Percentiles rank a stretch among this genome's conserved stretches.
These are phyloP conservation scores for Erythrobasidium hasegawianum DNA, from an alignment of 1,284 basidiomycete species.

Conservation along the genomic window DNA sequence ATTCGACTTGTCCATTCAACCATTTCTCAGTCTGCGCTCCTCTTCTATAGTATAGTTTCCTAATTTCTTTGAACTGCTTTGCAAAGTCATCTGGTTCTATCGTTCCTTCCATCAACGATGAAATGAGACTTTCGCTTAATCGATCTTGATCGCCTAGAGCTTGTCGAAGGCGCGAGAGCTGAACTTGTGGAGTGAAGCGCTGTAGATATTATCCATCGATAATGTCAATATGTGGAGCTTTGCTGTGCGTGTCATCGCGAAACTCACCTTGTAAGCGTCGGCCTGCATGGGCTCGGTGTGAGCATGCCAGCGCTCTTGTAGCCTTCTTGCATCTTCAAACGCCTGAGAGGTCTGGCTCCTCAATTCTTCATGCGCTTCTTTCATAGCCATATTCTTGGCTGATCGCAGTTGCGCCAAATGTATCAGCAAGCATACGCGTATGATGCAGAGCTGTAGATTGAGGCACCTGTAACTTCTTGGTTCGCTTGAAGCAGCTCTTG, in stretches of 20 bases:
- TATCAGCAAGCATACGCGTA: no score
- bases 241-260: slow-evolving; percentile 3
- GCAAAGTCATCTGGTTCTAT: slow-evolving; percentile 72
- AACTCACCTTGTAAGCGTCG: slow-evolving; percentile 74
- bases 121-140: slow-evolving; percentile 72
- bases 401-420: no score
- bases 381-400: slow-evolving; percentile 31
- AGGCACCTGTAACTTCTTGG: slow-evolving; percentile 27
- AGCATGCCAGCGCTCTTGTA: slow-evolving; percentile 70
- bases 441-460: no score
- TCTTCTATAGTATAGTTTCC: slow-evolving; percentile 84
- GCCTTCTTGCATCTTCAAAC: slow-evolving; percentile 73
- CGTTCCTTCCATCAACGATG: slow-evolving; percentile 67
- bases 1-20: slow-evolving; percentile 74
- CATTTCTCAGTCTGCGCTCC: slow-evolving; percentile 83
- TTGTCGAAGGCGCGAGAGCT: slow-evolving; percentile 76
- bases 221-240: no score
- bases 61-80: slow-evolving; percentile 73
- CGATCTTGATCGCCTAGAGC: slow-evolving; percentile 85
- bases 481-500: slow-evolving; percentile 75
- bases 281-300: slow-evolving; percentile 78
- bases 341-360: slow-evolving; percentile 43
- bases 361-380: slow-evolving; percentile 53
- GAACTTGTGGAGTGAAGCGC: slow-evolving; percentile 78
- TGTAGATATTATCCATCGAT: no score